Evolutionary conservation across 2,329 filamentous ascomycete species (phyloP), one percentile per base, ranked within the genome.

Genomic region (Pezicula neosporulosa): DNA sequence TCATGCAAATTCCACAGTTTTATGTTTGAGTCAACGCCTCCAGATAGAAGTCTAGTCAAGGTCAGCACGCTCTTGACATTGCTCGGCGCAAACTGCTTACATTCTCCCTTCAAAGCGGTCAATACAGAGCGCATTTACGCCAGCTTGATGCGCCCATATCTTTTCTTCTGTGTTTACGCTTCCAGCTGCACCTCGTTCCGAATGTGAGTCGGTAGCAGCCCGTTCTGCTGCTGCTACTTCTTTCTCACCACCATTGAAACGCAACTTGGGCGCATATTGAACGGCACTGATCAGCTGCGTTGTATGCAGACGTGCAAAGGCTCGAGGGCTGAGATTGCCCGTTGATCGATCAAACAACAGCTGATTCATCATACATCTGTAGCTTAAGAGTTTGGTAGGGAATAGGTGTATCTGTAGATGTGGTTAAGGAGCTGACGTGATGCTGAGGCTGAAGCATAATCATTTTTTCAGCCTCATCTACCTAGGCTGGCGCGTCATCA

Each of bases 1-100:
- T 78, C 72, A 62, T 96, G 88, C 6, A 97, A 79, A 69, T 97
- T 86, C 92, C 92, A 97, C 43, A 97, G 72, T 59, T 85, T 88
- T 63, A 97, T 83, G 1, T 87, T 88, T 9, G 88, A 89, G 65
- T 96, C 90, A 4, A 89, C 86, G 28, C 92, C 91, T 4, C 90
- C 93, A 0, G 92, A 96, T 2, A 96, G 70, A 56, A 97, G 77
- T 58, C 89, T 87, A 61, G 19, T 43, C 27, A 12, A 24, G 7
- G 44, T 56, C 41, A 58, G 49, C 39, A 45, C 19, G 10, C 30
- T 33, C 12, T 33, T 13, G 10, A 9, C 30, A 33, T 33, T 13
- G 12, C 12, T 13, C 9, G 30, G 10, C 30, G 30, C 30, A 33
- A 33, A 33, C 30, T 33, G 56, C 76, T 67, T 70, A 87, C 85